Percentiles rank a stretch among this genome's conserved stretches.
Evolutionary conservation across 2,329 filamentous ascomycete species (phyloP).

Genomic region (Scolecobasidium constrictum): DNA sequence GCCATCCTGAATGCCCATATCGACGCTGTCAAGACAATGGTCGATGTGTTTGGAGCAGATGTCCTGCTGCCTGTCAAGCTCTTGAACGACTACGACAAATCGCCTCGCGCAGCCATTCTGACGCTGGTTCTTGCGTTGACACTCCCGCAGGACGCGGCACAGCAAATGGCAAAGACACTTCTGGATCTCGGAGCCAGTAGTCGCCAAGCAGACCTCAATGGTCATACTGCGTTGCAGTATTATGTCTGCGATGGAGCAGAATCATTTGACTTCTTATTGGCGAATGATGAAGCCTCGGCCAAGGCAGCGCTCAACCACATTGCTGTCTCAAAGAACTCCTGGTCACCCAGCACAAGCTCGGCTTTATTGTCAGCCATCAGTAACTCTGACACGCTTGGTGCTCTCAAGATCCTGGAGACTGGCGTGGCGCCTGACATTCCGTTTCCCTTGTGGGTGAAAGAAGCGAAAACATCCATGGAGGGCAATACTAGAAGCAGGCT

Average conservation of each 20-base stretch:
- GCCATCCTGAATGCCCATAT: slow-evolving; percentile 65
- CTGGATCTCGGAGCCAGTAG: slow-evolving; percentile 61
- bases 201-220: slow-evolving; percentile 57
- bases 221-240: slow-evolving; percentile 56
- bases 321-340: slow-evolving; percentile 28
- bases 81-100: slow-evolving; percentile 34
- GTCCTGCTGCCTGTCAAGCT: slow-evolving; percentile 65
- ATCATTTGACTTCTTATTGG: slow-evolving; percentile 31
- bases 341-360: slow-evolving; percentile 26
- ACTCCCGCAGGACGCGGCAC: slow-evolving; percentile 52
- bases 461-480: slow-evolving; percentile 23
- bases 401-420: slow-evolving; percentile 49
- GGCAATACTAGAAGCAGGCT: slow-evolving; percentile 19
- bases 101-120: slow-evolving; percentile 51
- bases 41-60: slow-evolving; percentile 64
- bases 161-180: slow-evolving; percentile 53
- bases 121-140: slow-evolving; percentile 57
- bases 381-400: slow-evolving; percentile 40
- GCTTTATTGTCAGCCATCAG: slow-evolving; percentile 51
- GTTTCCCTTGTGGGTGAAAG: slow-evolving; percentile 53
- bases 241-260: slow-evolving; percentile 44
- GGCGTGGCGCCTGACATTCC: slow-evolving; percentile 51
- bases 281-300: slow-evolving; percentile 49
- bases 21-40: slow-evolving; percentile 57
- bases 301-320: slow-evolving; percentile 59